A percentile compares a stretch with the other conserved stretches of the same genome.
Conservation (phyloP, 148 eudicot species). For the Rhododendron ovatum region DNA sequence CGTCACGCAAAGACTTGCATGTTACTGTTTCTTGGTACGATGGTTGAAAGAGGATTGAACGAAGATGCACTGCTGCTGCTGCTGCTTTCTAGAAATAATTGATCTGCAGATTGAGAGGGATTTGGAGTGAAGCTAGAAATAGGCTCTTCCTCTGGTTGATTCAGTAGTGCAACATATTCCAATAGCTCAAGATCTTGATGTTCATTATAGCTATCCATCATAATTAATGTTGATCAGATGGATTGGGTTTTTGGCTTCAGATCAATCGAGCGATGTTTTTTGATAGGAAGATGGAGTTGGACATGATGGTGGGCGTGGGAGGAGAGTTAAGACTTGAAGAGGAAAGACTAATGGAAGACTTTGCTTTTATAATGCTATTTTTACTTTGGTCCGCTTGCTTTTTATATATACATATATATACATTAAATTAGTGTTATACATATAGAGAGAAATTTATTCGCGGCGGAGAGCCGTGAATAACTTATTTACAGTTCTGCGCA, state of each 20-base stretch:
- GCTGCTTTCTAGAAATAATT: not conserved
- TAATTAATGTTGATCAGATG: not conserved
- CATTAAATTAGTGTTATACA: too few species aligned
- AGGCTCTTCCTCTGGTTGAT: not conserved
- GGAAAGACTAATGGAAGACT: slow-evolving; percentile 5
- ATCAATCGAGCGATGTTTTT: not conserved
- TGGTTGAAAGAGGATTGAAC: not conserved
- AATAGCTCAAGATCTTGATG: not conserved
- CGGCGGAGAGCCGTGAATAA: too few species aligned
- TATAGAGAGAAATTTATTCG: too few species aligned
- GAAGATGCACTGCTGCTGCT: not conserved
- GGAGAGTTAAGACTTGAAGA: not conserved
- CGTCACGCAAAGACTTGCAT: not conserved
- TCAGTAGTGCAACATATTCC: not conserved
- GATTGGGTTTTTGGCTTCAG: not conserved
- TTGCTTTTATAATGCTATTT: not conserved
- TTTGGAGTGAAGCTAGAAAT: not conserved
- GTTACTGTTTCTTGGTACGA: not conserved
- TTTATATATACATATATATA: too few species aligned
- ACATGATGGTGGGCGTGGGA: slow-evolving; percentile 4
- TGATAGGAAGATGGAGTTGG: not conserved
- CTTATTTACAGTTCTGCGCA: too few species aligned
- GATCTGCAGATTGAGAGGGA: not conserved
- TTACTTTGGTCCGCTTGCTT: not conserved
- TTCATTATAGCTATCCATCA: not conserved